Conservation (phyloP, 345 rosid genomes). For the Crucihimalaya himalaica region DNA sequence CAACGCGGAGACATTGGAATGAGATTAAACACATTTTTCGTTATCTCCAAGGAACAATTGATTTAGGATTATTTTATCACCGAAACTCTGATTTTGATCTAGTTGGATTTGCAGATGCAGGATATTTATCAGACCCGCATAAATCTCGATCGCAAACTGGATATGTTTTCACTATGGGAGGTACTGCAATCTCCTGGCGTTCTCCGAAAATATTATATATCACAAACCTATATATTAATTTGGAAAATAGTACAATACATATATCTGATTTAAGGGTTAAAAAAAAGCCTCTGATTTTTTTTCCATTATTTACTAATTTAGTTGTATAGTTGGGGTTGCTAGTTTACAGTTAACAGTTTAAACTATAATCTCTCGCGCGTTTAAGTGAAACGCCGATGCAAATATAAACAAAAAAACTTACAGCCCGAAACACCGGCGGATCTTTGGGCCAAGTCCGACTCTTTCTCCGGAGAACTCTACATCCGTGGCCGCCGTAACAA, state of each 20-base stretch:
- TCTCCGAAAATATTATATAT: background rate
- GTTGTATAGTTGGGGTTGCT: constrained; percentile 7
- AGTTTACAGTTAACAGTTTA: constrained; percentile 23
- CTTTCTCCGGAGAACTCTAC: constrained; percentile 36
- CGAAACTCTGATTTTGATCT: too few species aligned
- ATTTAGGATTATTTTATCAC: too few species aligned
- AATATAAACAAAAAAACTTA: background rate
- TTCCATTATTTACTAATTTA: constrained; percentile 12
- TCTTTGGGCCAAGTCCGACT: constrained; percentile 47
- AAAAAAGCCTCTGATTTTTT: background rate
- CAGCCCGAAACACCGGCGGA: constrained; percentile 38
- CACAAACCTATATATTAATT: too few species aligned
- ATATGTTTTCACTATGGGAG: too few species aligned
- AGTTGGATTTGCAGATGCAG: too few species aligned
- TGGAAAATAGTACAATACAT: background rate
- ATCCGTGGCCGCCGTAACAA: constrained; percentile 14
- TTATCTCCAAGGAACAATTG: too few species aligned
- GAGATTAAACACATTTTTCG: too few species aligned
- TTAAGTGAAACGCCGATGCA: constrained; percentile 18
- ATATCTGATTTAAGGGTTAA: background rate
- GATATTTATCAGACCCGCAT: too few species aligned
- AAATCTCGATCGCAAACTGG: too few species aligned
- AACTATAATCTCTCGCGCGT: constrained; percentile 9
- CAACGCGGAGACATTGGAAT: too few species aligned
- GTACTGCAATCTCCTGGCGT: too few species aligned